Evolutionary conservation across 2,329 filamentous ascomycete species (phyloP), one percentile per base, ranked within the genome.

Genomic region (Plectosphaerella cucumerina): DNA sequence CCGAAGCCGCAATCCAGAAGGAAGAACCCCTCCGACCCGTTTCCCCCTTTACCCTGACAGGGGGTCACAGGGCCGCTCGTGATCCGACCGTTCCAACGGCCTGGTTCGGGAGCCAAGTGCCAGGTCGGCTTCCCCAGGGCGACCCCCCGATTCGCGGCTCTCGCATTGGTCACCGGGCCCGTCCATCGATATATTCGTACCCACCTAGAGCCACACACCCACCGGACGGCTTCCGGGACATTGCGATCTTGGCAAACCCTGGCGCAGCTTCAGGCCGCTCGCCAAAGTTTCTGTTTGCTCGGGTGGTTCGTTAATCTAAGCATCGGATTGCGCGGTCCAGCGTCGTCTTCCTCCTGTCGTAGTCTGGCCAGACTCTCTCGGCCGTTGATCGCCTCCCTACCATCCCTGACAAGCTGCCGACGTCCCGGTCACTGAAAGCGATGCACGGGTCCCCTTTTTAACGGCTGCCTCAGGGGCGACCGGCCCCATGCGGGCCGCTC

Each of bases 51-150:
- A 39, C 45, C 22, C 45, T 31, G 44, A 47, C 21, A 20, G 34
- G 34, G 33, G 31, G 35, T 31, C 45, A 39, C 33, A 35, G 45
- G 35, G 34, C 45, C 34, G 6, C 21, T 21, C 34, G 45, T 34
- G 45, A 47, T 23, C 45, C 45, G 34, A 47, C 34, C 45, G 45
- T 47, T 39, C 45, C 45, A 47, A 47, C 45, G 20, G 34, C 45
- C 23, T 47, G 45, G 45, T 35, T 39, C 45, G 33, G 22, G 34
- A 39, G 45, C 33, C 39, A 42, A 42, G 20, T 42, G 45, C 45
- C 45, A 39, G 33, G 21, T 18, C 45, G 37, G 33, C 44, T 47
- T 35, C 33, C 34, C 39, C 39, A 17, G 39, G 39, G 14, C 35
- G 8, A 9, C 17, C 39, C 39, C 37, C 39, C 18, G 39, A 20